phyloP scores from a whole-genome alignment of 1,139 yeast species.

The Suhomyces kunorum region DNA sequence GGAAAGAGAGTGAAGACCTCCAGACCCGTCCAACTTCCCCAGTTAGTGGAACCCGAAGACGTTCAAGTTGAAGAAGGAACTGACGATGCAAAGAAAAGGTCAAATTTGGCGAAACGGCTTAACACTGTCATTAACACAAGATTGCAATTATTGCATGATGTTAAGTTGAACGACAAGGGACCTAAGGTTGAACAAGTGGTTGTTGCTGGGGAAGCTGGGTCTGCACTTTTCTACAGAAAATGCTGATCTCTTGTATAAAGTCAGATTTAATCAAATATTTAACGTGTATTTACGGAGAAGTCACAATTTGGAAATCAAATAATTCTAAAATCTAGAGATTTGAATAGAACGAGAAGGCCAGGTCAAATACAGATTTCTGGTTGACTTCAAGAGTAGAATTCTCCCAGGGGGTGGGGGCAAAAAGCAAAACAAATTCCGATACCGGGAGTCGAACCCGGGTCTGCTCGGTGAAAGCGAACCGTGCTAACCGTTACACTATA shows the following conservation, averaged over 20 bases:
- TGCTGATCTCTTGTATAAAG: slow-evolving; percentile 3
- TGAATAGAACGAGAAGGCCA: too few relatives aligned
- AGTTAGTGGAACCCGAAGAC: slow-evolving; percentile 57
- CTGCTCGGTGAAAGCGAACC: slow-evolving; percentile 82
- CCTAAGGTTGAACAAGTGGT: slow-evolving; percentile 52
- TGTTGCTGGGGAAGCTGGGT: slow-evolving; percentile 61
- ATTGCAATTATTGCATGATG: slow-evolving; percentile 42
- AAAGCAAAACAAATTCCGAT: slow-evolving; percentile 50
- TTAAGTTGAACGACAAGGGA: slow-evolving; percentile 22
- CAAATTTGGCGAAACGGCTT: slow-evolving; percentile 29
- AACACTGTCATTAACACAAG: slow-evolving; percentile 44
- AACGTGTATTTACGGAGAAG: not conserved
- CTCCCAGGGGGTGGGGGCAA: too few relatives aligned
- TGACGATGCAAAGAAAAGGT: slow-evolving; percentile 14
- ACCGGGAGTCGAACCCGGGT: slow-evolving; percentile 85
- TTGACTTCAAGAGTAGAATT: too few relatives aligned
- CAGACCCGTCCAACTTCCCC: slow-evolving; percentile 57
- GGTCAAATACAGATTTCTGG: too few relatives aligned
- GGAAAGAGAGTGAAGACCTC: slow-evolving; percentile 66
- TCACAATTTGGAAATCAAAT: too few relatives aligned
- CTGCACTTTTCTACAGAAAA: slow-evolving; percentile 61
- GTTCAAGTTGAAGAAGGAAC: slow-evolving; percentile 17
- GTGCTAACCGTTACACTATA: slow-evolving; percentile 83
- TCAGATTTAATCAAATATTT: not conserved
- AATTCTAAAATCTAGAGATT: not conserved